Conservation (phyloP, 2,329 filamentous ascomycete species). For the Claviceps lovelessii region DNA sequence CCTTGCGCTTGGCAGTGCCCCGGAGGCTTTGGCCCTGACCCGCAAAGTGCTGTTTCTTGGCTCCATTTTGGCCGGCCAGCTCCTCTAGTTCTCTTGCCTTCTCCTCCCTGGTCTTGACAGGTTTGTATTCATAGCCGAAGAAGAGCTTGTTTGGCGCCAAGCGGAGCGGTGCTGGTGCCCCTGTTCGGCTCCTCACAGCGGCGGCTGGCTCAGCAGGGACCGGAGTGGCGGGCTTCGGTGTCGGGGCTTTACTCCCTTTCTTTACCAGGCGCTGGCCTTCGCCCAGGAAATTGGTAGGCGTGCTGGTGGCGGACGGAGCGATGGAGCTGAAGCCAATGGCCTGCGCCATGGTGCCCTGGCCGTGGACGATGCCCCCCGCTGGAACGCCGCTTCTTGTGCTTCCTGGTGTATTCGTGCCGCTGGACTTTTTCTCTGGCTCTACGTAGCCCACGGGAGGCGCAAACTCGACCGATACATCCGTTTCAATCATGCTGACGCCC, state of each 20-base stretch:
- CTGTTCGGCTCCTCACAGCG: constrained; percentile 35
- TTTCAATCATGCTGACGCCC: constrained; percentile 89
- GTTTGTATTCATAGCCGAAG: constrained; percentile 89
- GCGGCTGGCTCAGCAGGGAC: constrained; percentile 27
- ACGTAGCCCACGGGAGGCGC: constrained; percentile 88
- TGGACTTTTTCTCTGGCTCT: constrained; percentile 55
- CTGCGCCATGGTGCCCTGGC: constrained; percentile 87
- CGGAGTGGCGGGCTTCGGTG: constrained; percentile 58
- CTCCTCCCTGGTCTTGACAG: constrained; percentile 64
- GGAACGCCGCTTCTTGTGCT: constrained; percentile 51
- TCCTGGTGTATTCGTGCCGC: constrained; percentile 75
- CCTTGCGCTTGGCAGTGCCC: constrained; percentile 57
- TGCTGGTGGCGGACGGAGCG: constrained; percentile 59
- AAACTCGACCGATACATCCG: constrained; percentile 92
- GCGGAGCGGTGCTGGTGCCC: constrained; percentile 75
- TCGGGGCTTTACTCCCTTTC: constrained; percentile 53
- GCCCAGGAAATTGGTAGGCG: constrained; percentile 63
- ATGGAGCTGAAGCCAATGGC: constrained; percentile 94
- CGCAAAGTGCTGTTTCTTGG: constrained; percentile 59
- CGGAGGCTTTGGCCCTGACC: constrained; percentile 73
- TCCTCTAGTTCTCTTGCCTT: constrained; percentile 51
- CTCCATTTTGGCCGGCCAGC: constrained; percentile 42
- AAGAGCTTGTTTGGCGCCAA: constrained; percentile 83
- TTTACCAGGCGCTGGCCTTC: constrained; percentile 77
- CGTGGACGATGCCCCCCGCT: constrained; percentile 61